Evolutionary conservation across 257 asterid species (phyloP).

Genomic region (Leptodermis oblonga): DNA sequence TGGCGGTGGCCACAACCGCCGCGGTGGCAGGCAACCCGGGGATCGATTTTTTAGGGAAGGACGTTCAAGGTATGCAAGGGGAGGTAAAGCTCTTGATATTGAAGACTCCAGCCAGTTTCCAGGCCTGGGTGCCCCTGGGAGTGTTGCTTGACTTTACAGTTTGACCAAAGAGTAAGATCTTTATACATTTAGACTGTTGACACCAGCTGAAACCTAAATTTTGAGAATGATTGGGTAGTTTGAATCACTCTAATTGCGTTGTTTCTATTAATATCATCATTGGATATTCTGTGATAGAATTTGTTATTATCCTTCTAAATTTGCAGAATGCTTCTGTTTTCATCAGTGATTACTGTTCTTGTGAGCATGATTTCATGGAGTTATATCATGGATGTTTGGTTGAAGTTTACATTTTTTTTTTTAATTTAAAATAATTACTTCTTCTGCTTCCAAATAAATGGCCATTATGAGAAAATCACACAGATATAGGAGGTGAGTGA

Average conservation of each 20-base stretch:
- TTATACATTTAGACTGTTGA: background rate
- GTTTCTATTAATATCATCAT: background rate
- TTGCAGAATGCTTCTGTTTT: background rate
- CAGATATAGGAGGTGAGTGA: no score
- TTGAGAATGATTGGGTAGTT: background rate
- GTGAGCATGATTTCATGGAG: no score
- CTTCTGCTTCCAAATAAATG: no score
- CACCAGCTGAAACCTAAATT: background rate
- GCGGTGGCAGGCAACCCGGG: no score
- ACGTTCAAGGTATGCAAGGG: background rate
- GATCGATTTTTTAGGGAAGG: background rate
- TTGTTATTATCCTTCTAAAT: background rate
- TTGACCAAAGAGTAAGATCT: background rate
- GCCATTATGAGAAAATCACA: no score
- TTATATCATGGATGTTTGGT: no score
- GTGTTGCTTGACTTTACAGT: background rate
- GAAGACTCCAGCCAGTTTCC: constrained; percentile 8
- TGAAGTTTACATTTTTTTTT: no score
- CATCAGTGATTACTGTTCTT: no score
- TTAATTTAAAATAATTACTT: no score
- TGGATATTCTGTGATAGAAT: background rate
- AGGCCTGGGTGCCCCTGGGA: background rate
- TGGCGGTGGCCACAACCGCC: background rate
- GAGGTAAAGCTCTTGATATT: background rate
- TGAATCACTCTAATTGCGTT: background rate